These are phyloP conservation scores for Tothia fuscella DNA, from an alignment of 2,329 filamentous ascomycete species.

Conservation along the genomic window DNA sequence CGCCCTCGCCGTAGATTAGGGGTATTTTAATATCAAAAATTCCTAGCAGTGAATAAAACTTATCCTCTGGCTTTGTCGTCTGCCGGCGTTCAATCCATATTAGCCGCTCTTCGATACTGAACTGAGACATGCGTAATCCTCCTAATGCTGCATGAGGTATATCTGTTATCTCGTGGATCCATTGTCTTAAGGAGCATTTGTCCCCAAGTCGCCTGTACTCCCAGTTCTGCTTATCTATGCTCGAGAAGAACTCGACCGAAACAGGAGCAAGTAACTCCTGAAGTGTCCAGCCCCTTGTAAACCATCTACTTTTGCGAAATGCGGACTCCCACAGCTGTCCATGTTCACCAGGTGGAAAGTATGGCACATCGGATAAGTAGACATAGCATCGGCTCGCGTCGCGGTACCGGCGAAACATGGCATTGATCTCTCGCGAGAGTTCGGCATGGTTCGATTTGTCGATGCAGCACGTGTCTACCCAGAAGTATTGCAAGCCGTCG, in stretches of 20 bases:
- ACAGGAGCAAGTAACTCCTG: slow-evolving; percentile 15
- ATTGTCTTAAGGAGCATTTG: slow-evolving; percentile 6
- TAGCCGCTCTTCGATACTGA: slow-evolving; percentile 7
- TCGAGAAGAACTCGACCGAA: slow-evolving; percentile 18
- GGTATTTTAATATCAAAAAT: slow-evolving; percentile 4
- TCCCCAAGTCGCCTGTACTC: slow-evolving; percentile 5
- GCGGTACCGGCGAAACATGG: slow-evolving; percentile 5
- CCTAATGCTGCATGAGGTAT: slow-evolving; percentile 11
- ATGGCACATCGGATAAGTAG: slow-evolving; percentile 10
- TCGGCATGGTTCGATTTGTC: neutral
- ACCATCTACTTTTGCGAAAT: slow-evolving; percentile 15
- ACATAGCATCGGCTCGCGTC: slow-evolving; percentile 11
- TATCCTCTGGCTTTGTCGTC: slow-evolving; percentile 7
- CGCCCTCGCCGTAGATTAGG: slow-evolving; percentile 5
- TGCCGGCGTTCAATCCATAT: neutral
- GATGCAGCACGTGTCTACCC: slow-evolving; percentile 5
- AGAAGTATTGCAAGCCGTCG: slow-evolving; percentile 15
- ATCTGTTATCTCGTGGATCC: slow-evolving; percentile 12
- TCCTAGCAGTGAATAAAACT: neutral
- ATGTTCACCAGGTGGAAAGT: neutral
- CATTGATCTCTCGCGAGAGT: neutral
- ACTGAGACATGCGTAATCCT: slow-evolving; percentile 4
- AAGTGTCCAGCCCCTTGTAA: too few species aligned
- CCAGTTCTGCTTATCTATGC: slow-evolving; percentile 15
- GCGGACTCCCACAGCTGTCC: neutral